These are phyloP conservation scores for Leersia perrieri DNA, from an alignment of 176 grass and related monocot species.

Conservation along the genomic window DNA sequence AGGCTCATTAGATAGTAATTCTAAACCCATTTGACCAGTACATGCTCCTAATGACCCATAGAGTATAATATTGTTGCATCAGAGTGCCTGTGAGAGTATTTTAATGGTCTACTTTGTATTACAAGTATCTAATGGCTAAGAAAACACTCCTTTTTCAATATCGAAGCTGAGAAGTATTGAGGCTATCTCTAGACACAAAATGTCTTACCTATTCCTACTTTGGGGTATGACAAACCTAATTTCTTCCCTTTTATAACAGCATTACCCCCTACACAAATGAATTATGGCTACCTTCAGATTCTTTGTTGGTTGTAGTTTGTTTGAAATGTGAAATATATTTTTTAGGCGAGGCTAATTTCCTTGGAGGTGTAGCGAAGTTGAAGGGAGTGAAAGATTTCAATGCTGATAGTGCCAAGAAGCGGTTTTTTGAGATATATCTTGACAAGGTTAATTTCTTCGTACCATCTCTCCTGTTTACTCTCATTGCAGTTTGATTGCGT, in stretches of 20 bases:
- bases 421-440: constrained; percentile 90
- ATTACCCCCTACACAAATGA: background rate
- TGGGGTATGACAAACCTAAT: background rate
- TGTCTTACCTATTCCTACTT: background rate
- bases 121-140: background rate
- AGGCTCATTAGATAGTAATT: background rate
- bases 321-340: constrained; percentile 20
- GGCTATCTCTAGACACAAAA: constrained; percentile 3
- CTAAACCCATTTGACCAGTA: constrained; percentile 9
- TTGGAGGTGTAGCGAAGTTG: constrained; percentile 81
- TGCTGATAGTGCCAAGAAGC: constrained; percentile 70
- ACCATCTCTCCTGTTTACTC: background rate
- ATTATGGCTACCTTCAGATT: background rate
- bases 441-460: constrained; percentile 56
- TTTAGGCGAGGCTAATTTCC: constrained; percentile 95
- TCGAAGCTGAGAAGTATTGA: background rate
- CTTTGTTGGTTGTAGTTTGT: background rate
- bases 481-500: constrained; percentile 1
- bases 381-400: constrained; percentile 85
- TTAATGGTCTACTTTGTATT: background rate
- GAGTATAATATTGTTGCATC: background rate
- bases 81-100: background rate
- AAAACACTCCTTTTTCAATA: background rate
- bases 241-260: background rate
- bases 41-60: background rate